Evolutionary conservation across 306 rosid species (phyloP), one percentile per base, ranked within the genome.

Genomic region (Vigna hirtella): DNA sequence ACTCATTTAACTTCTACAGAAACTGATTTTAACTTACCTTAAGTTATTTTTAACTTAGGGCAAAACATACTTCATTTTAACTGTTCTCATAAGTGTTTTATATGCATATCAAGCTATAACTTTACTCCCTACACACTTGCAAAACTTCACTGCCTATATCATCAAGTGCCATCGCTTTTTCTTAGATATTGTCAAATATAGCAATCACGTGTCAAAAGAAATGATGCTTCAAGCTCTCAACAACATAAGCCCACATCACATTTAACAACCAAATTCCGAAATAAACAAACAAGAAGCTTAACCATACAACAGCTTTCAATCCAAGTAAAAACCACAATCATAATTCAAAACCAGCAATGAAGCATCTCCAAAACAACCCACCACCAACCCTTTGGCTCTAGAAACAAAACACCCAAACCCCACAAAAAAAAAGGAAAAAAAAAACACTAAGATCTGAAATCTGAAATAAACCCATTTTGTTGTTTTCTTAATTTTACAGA

Each of bases 361-460:
- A 62, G 51, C 20, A 5, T n/a, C 72, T 68, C 71, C 70, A 47
- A 32, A 7, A n/a, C 1, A 49, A 62, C 16, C 18, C 17, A 57
- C 16, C 28, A 80, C 66, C 67, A 2, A 72, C 66, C 66, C 28
- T 26, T 36, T 45, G 8, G 9, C 50, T 49, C 32, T 48, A 42
- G 16, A 7, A n/a, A 53, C 80, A 56, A 38, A 48, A 30, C 48
- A 63, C 6, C 26, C 38, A 68, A 68, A 67, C 52, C 71, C 20
- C 66, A 61, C 10, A 36, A 14, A 36, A 64, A 42, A 38, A 76
- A 16, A 26, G 4, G 10, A 1, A 8, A 12, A 28, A 42, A 38
- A 76, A 16, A 38, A 30, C 52, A 53, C 9, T 34, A 48, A 69
- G 76, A 74, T 78, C 81, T 81, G 32, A 18, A 18, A 34, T 69